phyloP scores from a whole-genome alignment of 2,329 filamentous ascomycete species.

The Aspergillus alliaceus region DNA sequence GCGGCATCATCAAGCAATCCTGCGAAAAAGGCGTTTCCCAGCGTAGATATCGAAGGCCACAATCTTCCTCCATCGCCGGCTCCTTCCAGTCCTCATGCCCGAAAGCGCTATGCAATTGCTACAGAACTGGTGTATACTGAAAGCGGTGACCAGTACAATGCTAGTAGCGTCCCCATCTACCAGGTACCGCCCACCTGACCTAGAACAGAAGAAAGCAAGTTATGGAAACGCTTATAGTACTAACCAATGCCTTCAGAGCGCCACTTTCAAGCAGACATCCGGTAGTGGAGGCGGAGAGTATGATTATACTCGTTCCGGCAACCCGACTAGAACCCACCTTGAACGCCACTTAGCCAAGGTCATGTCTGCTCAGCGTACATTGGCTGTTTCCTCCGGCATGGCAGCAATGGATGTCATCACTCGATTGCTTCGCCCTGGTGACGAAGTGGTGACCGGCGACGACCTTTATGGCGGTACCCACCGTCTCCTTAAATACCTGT shows the following conservation, averaged over 20 bases:
- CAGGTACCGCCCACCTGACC: slow-evolving; percentile 53
- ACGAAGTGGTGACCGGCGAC: slow-evolving; percentile 96
- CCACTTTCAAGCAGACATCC: slow-evolving; percentile 93
- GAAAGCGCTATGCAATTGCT: slow-evolving; percentile 86
- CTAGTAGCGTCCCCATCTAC: slow-evolving; percentile 95
- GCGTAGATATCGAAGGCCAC: slow-evolving; percentile 78
- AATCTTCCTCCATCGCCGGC: slow-evolving; percentile 87
- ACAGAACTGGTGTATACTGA: slow-evolving; percentile 98
- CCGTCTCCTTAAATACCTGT: slow-evolving; percentile 86
- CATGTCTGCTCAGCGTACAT: slow-evolving; percentile 88
- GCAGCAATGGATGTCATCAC: slow-evolving; percentile 96
- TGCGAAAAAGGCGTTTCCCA: slow-evolving; percentile 54
- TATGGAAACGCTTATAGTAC: background rate
- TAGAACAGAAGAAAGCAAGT: background rate
- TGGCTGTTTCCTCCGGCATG: slow-evolving; percentile 97
- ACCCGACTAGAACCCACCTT: slow-evolving; percentile 92
- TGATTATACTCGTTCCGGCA: slow-evolving; percentile 97
- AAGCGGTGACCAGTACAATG: slow-evolving; percentile 92
- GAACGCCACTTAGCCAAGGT: slow-evolving; percentile 98
- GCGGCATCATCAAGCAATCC: slow-evolving; percentile 23
- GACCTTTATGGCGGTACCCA: slow-evolving; percentile 96
- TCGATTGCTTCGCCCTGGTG: slow-evolving; percentile 81
- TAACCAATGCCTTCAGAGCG: slow-evolving; percentile 56
- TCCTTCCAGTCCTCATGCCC: slow-evolving; percentile 83
- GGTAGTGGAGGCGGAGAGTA: slow-evolving; percentile 83